Evolutionary conservation across 345 rosid species (phyloP).

Genomic region (Salix viminalis): DNA sequence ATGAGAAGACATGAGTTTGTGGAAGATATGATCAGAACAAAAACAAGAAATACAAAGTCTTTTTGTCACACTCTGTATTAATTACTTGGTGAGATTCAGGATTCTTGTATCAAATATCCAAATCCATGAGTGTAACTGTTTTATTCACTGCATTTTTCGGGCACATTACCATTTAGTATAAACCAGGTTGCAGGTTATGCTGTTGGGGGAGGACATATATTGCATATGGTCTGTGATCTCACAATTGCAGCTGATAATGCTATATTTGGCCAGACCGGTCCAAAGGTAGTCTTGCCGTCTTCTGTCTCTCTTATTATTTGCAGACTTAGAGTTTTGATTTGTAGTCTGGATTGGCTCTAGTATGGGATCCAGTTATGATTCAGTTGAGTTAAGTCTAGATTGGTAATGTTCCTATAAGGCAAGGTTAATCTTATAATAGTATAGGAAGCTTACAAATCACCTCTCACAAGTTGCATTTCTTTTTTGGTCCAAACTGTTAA

Average conservation of each 20-base stretch:
- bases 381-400: too few species aligned
- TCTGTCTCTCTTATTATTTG: neutral
- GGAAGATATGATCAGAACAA: neutral
- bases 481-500: neutral
- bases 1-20: neutral
- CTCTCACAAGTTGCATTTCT: neutral
- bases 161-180: neutral
- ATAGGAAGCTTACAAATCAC: neutral
- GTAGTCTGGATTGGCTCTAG: too few species aligned
- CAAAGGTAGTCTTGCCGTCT: slow-evolving; percentile 51
- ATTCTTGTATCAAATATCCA: neutral
- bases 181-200: slow-evolving; percentile 95
- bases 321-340: too few species aligned
- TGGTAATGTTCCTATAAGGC: too few species aligned
- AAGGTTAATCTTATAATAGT: neutral
- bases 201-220: slow-evolving; percentile 85
- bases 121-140: neutral
- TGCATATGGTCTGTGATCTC: slow-evolving; percentile 96
- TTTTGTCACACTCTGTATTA: neutral
- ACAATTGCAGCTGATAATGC: slow-evolving; percentile 94
- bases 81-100: neutral
- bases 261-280: slow-evolving; percentile 91
- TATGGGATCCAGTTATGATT: too few species aligned
- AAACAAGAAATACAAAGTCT: neutral
- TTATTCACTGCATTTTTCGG: slow-evolving; percentile 8